phyloP scores from a whole-genome alignment of 1,284 basidiomycete genomes.

The Austroboletus novae-zelandiae region DNA sequence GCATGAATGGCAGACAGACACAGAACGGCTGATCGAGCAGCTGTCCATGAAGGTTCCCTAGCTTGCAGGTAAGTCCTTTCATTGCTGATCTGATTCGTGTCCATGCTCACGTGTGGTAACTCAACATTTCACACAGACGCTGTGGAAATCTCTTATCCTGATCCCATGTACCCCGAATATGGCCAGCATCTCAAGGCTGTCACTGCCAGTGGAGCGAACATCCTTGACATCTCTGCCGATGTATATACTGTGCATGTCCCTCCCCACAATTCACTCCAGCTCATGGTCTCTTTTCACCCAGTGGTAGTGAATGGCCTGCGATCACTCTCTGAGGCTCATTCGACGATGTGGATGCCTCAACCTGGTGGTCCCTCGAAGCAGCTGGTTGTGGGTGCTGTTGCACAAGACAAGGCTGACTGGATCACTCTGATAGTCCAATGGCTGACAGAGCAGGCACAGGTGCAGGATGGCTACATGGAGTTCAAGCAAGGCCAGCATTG shows the following conservation, averaged over 20 bases:
- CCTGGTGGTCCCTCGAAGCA: neutral
- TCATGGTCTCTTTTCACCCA: no score
- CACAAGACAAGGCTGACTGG: neutral
- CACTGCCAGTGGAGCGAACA: neutral
- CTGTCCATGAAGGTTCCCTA: neutral
- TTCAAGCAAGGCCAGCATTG: slow-evolving; percentile 1
- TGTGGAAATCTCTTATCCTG: neutral
- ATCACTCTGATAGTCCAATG: neutral
- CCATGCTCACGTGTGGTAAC: no score
- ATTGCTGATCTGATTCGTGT: no score
- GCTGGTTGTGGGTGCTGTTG: neutral
- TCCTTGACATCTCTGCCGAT: neutral
- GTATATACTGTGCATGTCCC: no score
- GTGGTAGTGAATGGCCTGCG: no score
- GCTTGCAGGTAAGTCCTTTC: neutral
- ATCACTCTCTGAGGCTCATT: neutral
- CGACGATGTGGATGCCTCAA: no score
- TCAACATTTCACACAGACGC: neutral
- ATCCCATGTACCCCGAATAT: slow-evolving; percentile 2
- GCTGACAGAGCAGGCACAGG: neutral
- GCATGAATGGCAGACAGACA: neutral
- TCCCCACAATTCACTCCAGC: no score
- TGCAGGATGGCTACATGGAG: neutral
- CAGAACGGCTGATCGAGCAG: slow-evolving; percentile 3
- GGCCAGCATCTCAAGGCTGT: neutral